phyloP scores from a whole-genome alignment of 441 rosid genomes.

The Monsonia emarginata region DNA sequence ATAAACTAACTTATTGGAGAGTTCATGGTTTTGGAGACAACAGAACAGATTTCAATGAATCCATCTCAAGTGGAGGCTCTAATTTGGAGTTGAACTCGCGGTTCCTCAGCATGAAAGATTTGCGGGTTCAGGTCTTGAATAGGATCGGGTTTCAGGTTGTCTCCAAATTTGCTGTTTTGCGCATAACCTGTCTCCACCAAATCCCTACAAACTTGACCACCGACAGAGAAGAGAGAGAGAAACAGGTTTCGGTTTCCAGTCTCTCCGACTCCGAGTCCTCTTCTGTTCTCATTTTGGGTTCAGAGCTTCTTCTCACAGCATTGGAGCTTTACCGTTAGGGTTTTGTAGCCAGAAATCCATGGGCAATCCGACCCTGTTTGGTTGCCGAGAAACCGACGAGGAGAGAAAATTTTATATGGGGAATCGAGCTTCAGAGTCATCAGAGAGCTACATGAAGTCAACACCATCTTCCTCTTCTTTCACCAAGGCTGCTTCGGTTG shows the following conservation, averaged over 20 bases:
- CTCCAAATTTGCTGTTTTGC: too few relatives aligned
- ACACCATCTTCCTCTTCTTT: not conserved
- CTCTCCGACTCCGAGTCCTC: not conserved
- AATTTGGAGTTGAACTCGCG: too few relatives aligned
- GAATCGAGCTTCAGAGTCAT: not conserved
- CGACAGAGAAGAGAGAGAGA: not conserved
- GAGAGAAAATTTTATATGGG: not conserved
- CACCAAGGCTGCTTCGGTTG: not conserved
- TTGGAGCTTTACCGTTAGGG: not conserved
- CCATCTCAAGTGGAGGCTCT: too few relatives aligned
- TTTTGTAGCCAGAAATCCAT: not conserved
- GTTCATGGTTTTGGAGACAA: too few relatives aligned
- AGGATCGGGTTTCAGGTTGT: too few relatives aligned
- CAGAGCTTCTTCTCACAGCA: not conserved
- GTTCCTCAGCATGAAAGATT: too few relatives aligned
- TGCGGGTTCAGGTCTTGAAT: too few relatives aligned
- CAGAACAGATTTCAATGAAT: too few relatives aligned
- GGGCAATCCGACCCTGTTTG: constrained; percentile 1
- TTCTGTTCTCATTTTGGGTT: not conserved
- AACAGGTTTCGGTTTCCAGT: not conserved
- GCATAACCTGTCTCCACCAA: too few relatives aligned
- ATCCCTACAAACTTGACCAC: too few relatives aligned
- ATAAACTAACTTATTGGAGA: too few relatives aligned
- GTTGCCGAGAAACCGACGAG: not conserved
- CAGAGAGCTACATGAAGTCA: not conserved